Base-by-base conservation (phyloP, 805 yeast genomes). In the Priceomyces castillae region DNA sequence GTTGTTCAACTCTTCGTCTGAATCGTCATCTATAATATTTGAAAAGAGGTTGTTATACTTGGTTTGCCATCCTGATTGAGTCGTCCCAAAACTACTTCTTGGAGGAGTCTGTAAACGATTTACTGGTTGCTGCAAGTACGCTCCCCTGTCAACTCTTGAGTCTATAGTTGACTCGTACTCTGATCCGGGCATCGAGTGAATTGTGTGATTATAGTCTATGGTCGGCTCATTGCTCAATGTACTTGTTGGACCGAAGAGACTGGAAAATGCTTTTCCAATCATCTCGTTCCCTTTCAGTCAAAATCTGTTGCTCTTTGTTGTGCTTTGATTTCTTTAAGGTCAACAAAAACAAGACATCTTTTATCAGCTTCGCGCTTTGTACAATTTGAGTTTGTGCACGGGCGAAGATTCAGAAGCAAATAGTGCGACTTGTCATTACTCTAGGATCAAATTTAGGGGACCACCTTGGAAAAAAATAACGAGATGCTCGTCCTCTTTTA, bases 141-240 rank as follows among this genome's bases (percentile, higher is more conserved):
- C 25, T 6, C 12, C 36, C 20, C 7, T 16, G 19, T 12, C 37
- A 36, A 36, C 25, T 25, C 40, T 41, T 11, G 44, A 37, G 18
- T 41, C 44, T 23, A 41, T 41, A 12, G 44, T 41, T 17, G 44
- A 37, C 16, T 41, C 44, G 16, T 41, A 19, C 5, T 31, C 39
- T 3, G 40, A 30, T 4, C 31, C 31, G 2, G 33, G 34, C 7
- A 16, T 17, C 2, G 44, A n/a, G 11, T 37, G 40, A 26, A 59
- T 53, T 4, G 68, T 62, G 34, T 57, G 42, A 41, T 63, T 57
- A 46, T 65, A 66, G 44, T 64, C 67, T 6, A 65, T 57, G 3
- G 71, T 66, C 2, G 69, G 69, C 39, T 65, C 69, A 44, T 65
- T 64, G 16, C 52, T 47, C 31, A 64, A 46, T 2, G 56, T 40